Base-by-base conservation (phyloP, 164 flowering plant species). In the Nymphaea thermarum region DNA sequence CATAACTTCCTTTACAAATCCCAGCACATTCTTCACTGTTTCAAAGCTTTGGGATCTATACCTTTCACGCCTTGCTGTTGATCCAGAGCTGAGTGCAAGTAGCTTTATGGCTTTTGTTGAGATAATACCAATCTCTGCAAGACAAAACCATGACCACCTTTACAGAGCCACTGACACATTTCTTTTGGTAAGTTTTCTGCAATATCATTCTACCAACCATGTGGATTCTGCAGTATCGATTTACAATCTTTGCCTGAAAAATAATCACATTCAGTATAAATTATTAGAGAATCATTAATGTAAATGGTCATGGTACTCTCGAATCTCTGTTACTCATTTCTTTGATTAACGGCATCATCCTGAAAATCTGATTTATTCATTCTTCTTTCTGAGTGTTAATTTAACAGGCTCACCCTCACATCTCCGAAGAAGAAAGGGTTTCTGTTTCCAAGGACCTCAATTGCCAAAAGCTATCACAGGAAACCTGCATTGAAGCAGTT, bases 401-500 rank as follows among this genome's bases (percentile, higher is more conserved):
- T 45, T 63, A n/a, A 69, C 82, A 93, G 98, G 89, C 77, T 65
- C 96, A 93, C 72, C 81, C 75, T 45, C 71, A 77, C 61, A 64
- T 86, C 70, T 72, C 92, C 44, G 96, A 85, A 72, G 93, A 87
- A 73, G 96, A 90, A 65, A 93, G 84, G 74, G 76, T 78, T 8
- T 67, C 64, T 17, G 85, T 90, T 42, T 90, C 96, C 87, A 86
- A 83, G 72, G 80, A 88, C 83, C 91, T 93, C 72, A 80, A 77
- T 82, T 88, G 98, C 79, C 92, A 86, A 70, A 90, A 85, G 71
- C 83, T 93, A 65, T 93, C 98, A 53, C 96, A 86, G 66, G 86
- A 84, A 67, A 77, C 80, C 43, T 89, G 96, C 78, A 79, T 90
- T 41, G 87, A 93, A 65, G 96, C 94, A 5, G 96, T 93, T 76